Evolutionary conservation across 305 asterid species (phyloP).

Genomic region (Fraxinus floribunda): DNA sequence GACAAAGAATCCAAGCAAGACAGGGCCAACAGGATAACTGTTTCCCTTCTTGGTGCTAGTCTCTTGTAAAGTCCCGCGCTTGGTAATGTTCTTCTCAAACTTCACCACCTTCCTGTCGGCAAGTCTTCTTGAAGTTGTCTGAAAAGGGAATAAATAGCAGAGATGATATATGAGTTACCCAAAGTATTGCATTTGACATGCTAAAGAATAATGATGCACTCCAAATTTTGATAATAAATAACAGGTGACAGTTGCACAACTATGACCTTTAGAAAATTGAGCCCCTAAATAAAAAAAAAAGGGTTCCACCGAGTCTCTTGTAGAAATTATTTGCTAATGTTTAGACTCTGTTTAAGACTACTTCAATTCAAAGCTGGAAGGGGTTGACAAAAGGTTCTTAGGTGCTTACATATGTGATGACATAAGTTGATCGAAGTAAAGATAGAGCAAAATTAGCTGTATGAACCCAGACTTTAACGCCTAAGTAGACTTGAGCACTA

Average conservation of each 20-base stretch:
- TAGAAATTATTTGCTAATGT: neutral
- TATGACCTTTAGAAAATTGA: neutral
- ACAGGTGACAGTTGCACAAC: neutral
- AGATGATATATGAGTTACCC: neutral
- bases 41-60: slow-evolving; percentile 72
- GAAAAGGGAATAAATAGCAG: neutral
- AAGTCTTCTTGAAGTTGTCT: slow-evolving; percentile 91
- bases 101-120: slow-evolving; percentile 80
- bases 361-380: neutral
- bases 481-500: neutral
- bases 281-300: neutral
- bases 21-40: slow-evolving; percentile 78
- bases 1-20: slow-evolving; percentile 81
- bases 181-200: neutral
- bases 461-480: neutral
- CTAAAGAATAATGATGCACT: neutral
- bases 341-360: neutral
- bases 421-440: neutral
- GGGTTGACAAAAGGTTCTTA: neutral
- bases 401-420: neutral
- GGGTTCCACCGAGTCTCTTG: neutral
- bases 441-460: neutral
- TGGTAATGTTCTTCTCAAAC: slow-evolving; percentile 85
- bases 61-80: slow-evolving; percentile 71
- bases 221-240: neutral